A percentile compares a stretch with the other conserved stretches of the same genome.
These are phyloP conservation scores for Sindora glabra DNA, from an alignment of 306 rosid genomes.

Conservation along the genomic window DNA sequence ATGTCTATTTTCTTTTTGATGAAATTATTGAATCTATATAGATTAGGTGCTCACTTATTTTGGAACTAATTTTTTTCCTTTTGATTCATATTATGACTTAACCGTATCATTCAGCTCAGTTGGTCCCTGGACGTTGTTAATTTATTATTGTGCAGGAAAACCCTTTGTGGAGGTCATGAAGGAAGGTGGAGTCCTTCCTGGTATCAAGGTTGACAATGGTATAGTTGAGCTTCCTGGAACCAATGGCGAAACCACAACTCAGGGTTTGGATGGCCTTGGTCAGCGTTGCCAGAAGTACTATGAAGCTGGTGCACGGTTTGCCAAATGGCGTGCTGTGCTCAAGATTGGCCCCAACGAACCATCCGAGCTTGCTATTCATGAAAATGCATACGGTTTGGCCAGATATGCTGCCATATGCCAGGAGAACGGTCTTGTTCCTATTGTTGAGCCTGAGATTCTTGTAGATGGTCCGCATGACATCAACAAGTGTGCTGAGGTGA, in stretches of 20 bases:
- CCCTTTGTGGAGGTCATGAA: constrained; percentile 60
- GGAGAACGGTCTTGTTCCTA: constrained; percentile 76
- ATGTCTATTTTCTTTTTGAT: no score
- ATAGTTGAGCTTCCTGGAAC: constrained; percentile 64
- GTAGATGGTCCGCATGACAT: constrained; percentile 72
- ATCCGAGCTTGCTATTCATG: constrained; percentile 58
- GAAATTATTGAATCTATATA: background rate
- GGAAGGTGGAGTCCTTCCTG: constrained; percentile 66
- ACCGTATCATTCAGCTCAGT: no score
- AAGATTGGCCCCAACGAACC: constrained; percentile 70
- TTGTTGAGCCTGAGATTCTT: constrained; percentile 77
- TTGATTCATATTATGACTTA: background rate
- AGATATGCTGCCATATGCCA: constrained; percentile 70
- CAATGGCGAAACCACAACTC: constrained; percentile 69
- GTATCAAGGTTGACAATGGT: constrained; percentile 77
- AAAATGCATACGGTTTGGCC: constrained; percentile 72
- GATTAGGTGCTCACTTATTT: background rate
- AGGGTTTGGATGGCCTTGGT: constrained; percentile 66
- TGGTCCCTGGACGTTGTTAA: background rate
- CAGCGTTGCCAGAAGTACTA: constrained; percentile 63
- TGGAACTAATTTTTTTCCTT: background rate
- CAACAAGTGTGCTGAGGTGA: constrained; percentile 53
- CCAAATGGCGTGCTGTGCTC: constrained; percentile 84
- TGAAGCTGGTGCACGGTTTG: constrained; percentile 75
- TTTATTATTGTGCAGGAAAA: constrained; percentile 38